These are phyloP conservation scores for Suillus subluteus DNA, from an alignment of 768 basidiomycete species.

Conservation along the genomic window DNA sequence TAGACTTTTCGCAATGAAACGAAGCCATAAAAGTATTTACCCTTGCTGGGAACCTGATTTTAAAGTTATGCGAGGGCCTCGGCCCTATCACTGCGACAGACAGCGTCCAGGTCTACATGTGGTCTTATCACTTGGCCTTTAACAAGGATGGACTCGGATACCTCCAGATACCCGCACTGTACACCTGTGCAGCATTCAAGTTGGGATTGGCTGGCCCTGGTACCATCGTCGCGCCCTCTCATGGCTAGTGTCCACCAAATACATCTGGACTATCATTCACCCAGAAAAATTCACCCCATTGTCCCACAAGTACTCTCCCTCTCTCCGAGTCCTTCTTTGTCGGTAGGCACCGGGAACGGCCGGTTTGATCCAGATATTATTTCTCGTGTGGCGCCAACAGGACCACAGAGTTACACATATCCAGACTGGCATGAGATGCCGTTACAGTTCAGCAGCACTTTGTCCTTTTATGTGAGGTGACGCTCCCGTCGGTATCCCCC, in stretches of 20 bases:
- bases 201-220: conserved; percentile 48
- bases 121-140: conserved; percentile 73
- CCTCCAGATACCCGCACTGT: conserved; percentile 47
- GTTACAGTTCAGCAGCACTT: conserved; percentile 43
- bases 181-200: conserved; percentile 49
- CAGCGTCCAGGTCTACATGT: conserved; percentile 54
- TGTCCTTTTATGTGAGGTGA: conserved; percentile 31
- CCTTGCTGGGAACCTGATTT: conserved; percentile 58
- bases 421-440: conserved; percentile 63
- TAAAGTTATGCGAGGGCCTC: conserved; percentile 3
- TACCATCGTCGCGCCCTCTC: conserved; percentile 47
- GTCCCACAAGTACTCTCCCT: conserved; percentile 63
- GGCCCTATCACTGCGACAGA: conserved; percentile 43
- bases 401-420: conserved; percentile 65
- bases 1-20: conserved; percentile 56
- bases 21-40: conserved; percentile 50
- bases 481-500: background rate
- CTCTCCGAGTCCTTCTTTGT: conserved; percentile 41
- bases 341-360: conserved; percentile 38
- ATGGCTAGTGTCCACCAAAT: conserved; percentile 56
- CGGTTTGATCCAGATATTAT: conserved; percentile 47
- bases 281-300: conserved; percentile 35
- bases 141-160: conserved; percentile 61
- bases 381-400: conserved; percentile 51
- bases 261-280: conserved; percentile 48